Base-by-base conservation (phyloP, 257 asterid genomes). In the Lavandula angustifolia region DNA sequence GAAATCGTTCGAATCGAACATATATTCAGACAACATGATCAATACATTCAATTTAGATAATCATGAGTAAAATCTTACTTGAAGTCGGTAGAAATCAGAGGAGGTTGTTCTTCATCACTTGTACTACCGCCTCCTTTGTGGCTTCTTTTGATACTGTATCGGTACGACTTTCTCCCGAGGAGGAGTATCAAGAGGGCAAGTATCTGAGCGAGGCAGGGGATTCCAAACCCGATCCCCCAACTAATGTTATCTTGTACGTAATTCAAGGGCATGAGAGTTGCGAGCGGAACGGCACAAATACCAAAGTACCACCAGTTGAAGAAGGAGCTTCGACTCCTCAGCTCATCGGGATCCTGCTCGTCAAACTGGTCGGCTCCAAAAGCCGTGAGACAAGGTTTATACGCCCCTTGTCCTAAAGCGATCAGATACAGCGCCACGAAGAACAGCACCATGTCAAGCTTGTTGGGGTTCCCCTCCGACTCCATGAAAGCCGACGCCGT, bases 311-410 rank as follows among this genome's bases (percentile, higher is more conserved):
- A 79, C 87, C 87, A 82, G 49, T 82, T 82, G 81, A 82, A 79
- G 64, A 74, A 79, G 4, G 85, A 79, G 74, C 75, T 73, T 56
- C 78, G 76, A 54, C 79, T 63, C 9, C 63, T 69, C 31, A 78
- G 59, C 66, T 82, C 85, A 8, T 22, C 8, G 3, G 82, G 78
- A 67, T 82, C 74, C 58, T 35, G 68, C 37, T 64, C 78, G 18
- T 82, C 85, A 55, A 79, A 82, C 43, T 82, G 85, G 66, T 82
- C 87, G 0, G 83, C 87, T 14, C 87, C 84, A 27, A 82, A 79
- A 9, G 87, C 87, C 51, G 80, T 38, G 65, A 82, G 35, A 65
- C 85, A 82, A 3, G 83, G 83, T 5, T 69, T 82, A 31, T 66
- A 73, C 16, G 72, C 63, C 59, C 81, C 85, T 66, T 79, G 85